Conservation (phyloP, 2,329 filamentous ascomycete genomes). For the Oidium heveae region DNA sequence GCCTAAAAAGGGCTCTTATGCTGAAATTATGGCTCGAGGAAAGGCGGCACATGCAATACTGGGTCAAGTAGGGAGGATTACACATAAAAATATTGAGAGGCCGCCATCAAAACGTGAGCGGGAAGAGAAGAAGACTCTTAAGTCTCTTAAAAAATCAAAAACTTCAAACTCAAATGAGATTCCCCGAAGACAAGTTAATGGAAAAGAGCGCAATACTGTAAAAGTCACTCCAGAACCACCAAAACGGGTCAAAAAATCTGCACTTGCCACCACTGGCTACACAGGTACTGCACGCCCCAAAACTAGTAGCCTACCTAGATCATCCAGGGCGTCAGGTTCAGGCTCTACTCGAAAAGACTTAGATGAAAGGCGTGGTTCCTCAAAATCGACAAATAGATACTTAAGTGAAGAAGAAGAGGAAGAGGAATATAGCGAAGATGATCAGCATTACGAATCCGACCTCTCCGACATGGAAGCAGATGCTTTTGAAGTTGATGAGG, state of each 20-base stretch:
- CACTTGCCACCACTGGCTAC: conserved; percentile 36
- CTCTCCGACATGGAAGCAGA: conserved; percentile 58
- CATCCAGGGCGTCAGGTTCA: conserved; percentile 9
- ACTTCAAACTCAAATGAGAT: conserved; percentile 10
- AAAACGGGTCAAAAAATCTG: conserved; percentile 37
- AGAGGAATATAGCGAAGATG: conserved; percentile 32
- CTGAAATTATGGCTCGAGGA: conserved; percentile 48
- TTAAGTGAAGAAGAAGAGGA: conserved; percentile 14
- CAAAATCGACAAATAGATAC: conserved; percentile 17
- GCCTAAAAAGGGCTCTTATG: conserved; percentile 48
- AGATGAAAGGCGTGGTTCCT: conserved; percentile 10
- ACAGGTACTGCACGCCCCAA: conserved; percentile 37
- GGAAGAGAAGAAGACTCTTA: conserved; percentile 10
- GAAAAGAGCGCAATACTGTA: conserved; percentile 3
- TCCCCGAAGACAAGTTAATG: conserved; percentile 4
- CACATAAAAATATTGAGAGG: conserved; percentile 48
- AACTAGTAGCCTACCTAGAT: conserved; percentile 16
- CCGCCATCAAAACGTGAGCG: conserved; percentile 27
- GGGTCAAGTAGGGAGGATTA: conserved; percentile 42
- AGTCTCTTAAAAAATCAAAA: conserved; percentile 8
- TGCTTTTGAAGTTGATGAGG: conserved; percentile 44
- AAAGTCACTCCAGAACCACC: conserved; percentile 15
- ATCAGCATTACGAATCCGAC: conserved; percentile 38
- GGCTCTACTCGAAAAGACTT: conserved; percentile 5
- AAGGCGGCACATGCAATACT: conserved; percentile 36